These are phyloP conservation scores for Aspergillus hortae DNA, from an alignment of 2,329 filamentous ascomycete species.

Conservation along the genomic window DNA sequence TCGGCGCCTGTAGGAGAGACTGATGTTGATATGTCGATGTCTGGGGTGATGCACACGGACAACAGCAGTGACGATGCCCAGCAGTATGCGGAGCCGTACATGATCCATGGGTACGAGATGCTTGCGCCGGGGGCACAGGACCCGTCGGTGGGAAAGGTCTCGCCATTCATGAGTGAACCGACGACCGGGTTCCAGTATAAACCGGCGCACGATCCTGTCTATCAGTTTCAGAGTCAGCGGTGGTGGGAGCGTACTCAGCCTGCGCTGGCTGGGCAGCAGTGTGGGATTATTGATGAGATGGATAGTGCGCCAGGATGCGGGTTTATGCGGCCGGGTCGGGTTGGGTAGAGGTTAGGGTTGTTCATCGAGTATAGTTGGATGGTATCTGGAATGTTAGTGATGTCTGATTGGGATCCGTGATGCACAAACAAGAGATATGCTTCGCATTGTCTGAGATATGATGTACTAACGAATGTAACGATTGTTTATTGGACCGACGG, in stretches of 20 bases:
- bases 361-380: no score
- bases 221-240: slow-evolving; percentile 29
- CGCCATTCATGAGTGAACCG: slow-evolving; percentile 18
- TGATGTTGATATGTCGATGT: background rate
- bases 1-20: no score
- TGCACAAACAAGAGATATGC: no score
- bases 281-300: slow-evolving; percentile 35
- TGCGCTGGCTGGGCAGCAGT: slow-evolving; percentile 30
- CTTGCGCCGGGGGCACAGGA: slow-evolving; percentile 64
- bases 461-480: no score
- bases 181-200: slow-evolving; percentile 32
- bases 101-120: slow-evolving; percentile 74
- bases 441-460: no score
- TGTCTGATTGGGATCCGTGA: no score
- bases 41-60: background rate
- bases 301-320: slow-evolving; percentile 21
- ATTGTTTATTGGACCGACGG: no score
- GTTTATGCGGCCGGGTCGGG: slow-evolving; percentile 1
- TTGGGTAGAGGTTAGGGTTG: background rate
- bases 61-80: background rate
- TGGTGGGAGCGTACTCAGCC: slow-evolving; percentile 37
- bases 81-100: slow-evolving; percentile 72
- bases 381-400: no score
- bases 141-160: slow-evolving; percentile 12
- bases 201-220: slow-evolving; percentile 39